Base-by-base conservation (phyloP, 495 filamentous ascomycete species). In the Penicillium egyptiacum region DNA sequence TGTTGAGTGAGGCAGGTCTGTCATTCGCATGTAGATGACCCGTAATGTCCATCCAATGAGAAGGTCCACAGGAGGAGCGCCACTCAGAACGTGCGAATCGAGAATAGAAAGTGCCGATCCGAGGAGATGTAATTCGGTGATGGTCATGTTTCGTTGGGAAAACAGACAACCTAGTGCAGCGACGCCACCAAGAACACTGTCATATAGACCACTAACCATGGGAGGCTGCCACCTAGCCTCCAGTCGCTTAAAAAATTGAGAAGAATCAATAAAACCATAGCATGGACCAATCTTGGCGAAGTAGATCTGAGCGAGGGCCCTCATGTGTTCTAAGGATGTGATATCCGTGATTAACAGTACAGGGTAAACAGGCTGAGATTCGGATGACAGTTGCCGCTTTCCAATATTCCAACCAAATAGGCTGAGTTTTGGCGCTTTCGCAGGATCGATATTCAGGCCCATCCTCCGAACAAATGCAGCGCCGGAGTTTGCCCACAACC, bases 351-450 rank as follows among this genome's bases (percentile, higher is more conserved):
- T 61, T 0, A 56, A 59, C 7, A 58, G n/a, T 2, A 55, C 54
- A 5, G 60, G 2, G 11, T 16, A 28, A 0, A 54, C 33, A 9
- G 5, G 12, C 1, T 26, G 35, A 1, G 54, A 17, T 3, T 50
- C 48, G 8, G 62, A 62, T 11, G 62, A 55, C n/a, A 69, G 60
- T 14, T 63, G 42, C 22, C 80, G 70, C 16, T 66, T 65, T 9
- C 79, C 79, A 16, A 75, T 59, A 64, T 83, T 81, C 81, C 79
- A 84, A 0, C 70, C 80, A 61, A 81, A 84, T 4, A 80, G 70
- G 25, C 78, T 78, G 33, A 81, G 54, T 19, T 75, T 69, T 0
- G 80, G 81, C 11, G 79, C 79, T 51, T 75, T 75, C 3, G 71
- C 63, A 1, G 79, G 70, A 30, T 81, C 78, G 22, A 83, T 65